Conservation (phyloP, 2,329 filamentous ascomycete species). For the Neoascochyta sp. region DNA sequence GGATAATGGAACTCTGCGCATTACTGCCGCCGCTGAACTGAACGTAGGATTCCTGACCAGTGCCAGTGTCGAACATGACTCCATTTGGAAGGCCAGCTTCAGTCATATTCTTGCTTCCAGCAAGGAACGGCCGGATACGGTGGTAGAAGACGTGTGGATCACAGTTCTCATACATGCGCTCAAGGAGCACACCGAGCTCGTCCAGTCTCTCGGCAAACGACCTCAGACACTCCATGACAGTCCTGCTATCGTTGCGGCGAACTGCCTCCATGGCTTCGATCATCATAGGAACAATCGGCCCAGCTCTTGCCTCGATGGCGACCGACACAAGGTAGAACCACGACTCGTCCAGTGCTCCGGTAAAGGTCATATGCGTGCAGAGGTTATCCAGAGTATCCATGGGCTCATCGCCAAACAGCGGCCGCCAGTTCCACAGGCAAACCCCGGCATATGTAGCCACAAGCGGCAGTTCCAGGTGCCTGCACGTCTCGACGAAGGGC, state of each 20-base stretch:
- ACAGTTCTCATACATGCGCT: conserved; percentile 92
- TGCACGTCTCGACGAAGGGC: conserved; percentile 73
- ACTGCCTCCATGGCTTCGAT: conserved; percentile 80
- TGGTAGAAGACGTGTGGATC: conserved; percentile 94
- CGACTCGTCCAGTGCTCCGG: conserved; percentile 90
- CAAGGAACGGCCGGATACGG: conserved; percentile 91
- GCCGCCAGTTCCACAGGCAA: conserved; percentile 95
- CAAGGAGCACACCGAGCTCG: conserved; percentile 72
- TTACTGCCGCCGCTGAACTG: conserved; percentile 95
- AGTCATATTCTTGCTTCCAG: conserved; percentile 95
- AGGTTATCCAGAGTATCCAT: conserved; percentile 85
- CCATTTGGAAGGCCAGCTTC: conserved; percentile 87
- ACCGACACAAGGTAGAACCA: conserved; percentile 98
- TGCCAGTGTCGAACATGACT: conserved; percentile 80
- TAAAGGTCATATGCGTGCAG: conserved; percentile 83
- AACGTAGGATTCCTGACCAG: conserved; percentile 63
- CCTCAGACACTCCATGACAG: conserved; percentile 73
- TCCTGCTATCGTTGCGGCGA: conserved; percentile 62
- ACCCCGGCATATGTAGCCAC: conserved; percentile 92
- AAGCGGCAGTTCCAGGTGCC: conserved; percentile 77
- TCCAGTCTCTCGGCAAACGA: conserved; percentile 83
- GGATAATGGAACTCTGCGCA: conserved; percentile 92
- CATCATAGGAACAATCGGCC: conserved; percentile 83
- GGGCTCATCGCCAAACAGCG: conserved; percentile 77
- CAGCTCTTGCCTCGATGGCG: conserved; percentile 89